Percentiles rank a stretch among this genome's conserved stretches.
These are phyloP conservation scores for Chlorella sp. DNA, from an alignment of 139 green algal genomes.

Conservation along the genomic window DNA sequence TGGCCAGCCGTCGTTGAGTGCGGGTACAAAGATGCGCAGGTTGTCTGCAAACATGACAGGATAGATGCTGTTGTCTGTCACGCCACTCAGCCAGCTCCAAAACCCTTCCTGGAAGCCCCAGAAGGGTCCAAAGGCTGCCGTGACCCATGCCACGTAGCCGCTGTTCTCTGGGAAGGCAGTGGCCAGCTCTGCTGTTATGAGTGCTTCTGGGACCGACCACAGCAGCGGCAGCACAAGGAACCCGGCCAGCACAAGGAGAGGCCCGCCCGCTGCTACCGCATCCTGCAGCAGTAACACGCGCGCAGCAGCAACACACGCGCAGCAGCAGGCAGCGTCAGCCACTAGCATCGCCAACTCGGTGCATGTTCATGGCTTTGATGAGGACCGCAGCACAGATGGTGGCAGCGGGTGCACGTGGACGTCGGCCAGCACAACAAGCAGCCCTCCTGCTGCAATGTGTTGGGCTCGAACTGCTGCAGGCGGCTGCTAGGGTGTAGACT, in stretches of 20 bases:
- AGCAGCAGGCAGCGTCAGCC: no score
- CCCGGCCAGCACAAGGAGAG: slow-evolving; percentile 75
- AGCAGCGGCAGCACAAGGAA: slow-evolving; percentile 74
- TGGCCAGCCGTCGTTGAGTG: slow-evolving; percentile 28
- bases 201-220: slow-evolving; percentile 88
- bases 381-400: not conserved
- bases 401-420: not conserved
- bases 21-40: slow-evolving; percentile 63
- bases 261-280: slow-evolving; percentile 66
- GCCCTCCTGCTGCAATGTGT: not conserved
- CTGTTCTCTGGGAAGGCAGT: slow-evolving; percentile 94
- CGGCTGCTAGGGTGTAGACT: no score
- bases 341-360: not conserved
- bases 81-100: slow-evolving; percentile 83
- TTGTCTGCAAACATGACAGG: slow-evolving; percentile 93
- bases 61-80: slow-evolving; percentile 95
- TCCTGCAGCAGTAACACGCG: slow-evolving; percentile 46
- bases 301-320: not conserved
- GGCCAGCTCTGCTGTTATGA: slow-evolving; percentile 87
- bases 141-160: slow-evolving; percentile 94
- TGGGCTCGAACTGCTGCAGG: no score
- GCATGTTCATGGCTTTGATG: not conserved
- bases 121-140: slow-evolving; percentile 91
- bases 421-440: not conserved
- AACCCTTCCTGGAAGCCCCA: slow-evolving; percentile 96